A percentile compares a stretch with the other conserved stretches of the same genome.
Evolutionary conservation across 208 protist genomes (phyloP).

Genomic region (Leishmania arabica): DNA sequence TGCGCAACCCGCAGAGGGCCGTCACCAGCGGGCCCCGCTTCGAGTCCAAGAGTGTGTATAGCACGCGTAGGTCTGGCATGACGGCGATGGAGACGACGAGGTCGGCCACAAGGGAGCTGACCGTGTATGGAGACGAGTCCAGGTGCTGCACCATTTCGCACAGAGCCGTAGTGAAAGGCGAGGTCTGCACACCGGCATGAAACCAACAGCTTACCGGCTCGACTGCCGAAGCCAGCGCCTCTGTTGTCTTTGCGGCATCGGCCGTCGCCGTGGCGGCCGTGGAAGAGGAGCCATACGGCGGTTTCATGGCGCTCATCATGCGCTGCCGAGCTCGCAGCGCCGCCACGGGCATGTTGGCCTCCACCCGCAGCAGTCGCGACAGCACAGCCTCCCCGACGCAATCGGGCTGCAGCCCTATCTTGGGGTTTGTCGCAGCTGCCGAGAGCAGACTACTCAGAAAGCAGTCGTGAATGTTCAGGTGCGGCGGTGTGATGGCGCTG

Average conservation of each 20-base stretch:
- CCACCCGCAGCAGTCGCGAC: conserved; percentile 51
- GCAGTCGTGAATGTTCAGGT: conserved; percentile 47
- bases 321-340: conserved; percentile 30
- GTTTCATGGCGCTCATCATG: conserved; percentile 24
- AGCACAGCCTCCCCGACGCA: conserved; percentile 54
- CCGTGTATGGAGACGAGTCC: conserved; percentile 39
- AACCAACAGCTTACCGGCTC: conserved; percentile 46
- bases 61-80: conserved; percentile 64
- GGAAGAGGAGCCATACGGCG: background rate
- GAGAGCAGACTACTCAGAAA: conserved; percentile 45
- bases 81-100: conserved; percentile 53
- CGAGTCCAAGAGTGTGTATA: conserved; percentile 73
- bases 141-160: conserved; percentile 50
- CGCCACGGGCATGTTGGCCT: conserved; percentile 44
- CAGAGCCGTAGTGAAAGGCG: conserved; percentile 38
- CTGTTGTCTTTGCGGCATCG: background rate
- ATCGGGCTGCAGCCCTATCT: conserved; percentile 26
- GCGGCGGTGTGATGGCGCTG: conserved; percentile 25
- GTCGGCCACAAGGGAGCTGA: conserved; percentile 50
- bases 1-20: conserved; percentile 42
- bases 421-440: conserved; percentile 1
- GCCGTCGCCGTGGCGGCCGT: background rate
- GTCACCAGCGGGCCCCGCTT: conserved; percentile 45
- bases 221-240: background rate
- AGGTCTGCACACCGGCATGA: conserved; percentile 42